Evolutionary conservation across 225 moss, liverwort and hornwort genomes (phyloP).

Genomic region (Polytrichum commune): DNA sequence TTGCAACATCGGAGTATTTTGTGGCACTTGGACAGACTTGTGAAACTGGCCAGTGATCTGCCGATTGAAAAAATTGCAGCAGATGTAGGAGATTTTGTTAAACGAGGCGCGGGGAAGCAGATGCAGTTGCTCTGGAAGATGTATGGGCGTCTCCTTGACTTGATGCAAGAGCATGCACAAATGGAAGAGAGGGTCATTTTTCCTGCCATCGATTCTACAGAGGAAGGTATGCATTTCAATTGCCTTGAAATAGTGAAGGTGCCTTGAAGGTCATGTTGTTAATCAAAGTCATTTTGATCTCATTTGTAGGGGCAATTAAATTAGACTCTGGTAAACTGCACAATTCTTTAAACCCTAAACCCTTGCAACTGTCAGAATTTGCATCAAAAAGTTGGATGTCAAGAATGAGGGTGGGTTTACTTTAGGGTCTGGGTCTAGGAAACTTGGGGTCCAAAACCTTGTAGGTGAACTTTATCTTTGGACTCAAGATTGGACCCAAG

Average conservation of each 20-base stretch:
- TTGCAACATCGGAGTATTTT: conserved; percentile 90
- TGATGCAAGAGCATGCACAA: conserved; percentile 98
- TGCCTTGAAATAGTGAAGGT: too few relatives aligned
- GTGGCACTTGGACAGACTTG: conserved; percentile 80
- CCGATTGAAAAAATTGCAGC: conserved; percentile 43
- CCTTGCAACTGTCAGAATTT: too few relatives aligned
- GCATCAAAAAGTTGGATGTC: too few relatives aligned
- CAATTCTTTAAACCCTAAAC: too few relatives aligned
- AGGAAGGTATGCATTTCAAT: conserved; percentile 53
- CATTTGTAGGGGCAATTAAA: too few relatives aligned
- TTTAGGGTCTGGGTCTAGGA: background rate
- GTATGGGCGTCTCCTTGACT: conserved; percentile 81
- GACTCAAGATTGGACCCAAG: too few relatives aligned
- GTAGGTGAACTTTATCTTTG: too few relatives aligned
- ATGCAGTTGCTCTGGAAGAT: conserved; percentile 79
- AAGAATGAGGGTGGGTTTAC: too few relatives aligned
- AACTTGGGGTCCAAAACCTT: too few relatives aligned
- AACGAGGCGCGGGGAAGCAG: conserved; percentile 48
- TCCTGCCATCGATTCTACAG: conserved; percentile 69
- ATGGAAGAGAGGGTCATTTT: conserved; percentile 98
- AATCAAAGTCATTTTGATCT: too few relatives aligned
- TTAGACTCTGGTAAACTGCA: too few relatives aligned
- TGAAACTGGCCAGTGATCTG: conserved; percentile 58
- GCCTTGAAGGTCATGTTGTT: too few relatives aligned
- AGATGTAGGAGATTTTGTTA: conserved; percentile 33